Percentiles rank a stretch among this genome's conserved stretches.
These are phyloP conservation scores for Myxozyma monticola DNA, from an alignment of 805 yeast genomes.

Conservation along the genomic window DNA sequence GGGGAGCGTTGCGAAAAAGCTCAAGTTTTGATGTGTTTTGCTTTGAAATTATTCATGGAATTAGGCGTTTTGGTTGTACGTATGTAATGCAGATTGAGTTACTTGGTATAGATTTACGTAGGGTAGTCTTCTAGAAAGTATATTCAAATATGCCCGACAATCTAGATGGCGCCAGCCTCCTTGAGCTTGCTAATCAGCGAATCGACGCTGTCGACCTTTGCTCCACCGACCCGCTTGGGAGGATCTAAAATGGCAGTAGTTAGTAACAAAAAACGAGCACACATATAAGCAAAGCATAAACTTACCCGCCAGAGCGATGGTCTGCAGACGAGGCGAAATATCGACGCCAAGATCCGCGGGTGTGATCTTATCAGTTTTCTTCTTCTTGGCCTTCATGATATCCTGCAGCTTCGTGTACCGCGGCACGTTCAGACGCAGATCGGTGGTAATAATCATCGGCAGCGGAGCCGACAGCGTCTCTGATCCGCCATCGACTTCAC, in stretches of 20 bases:
- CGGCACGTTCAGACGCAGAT: slow-evolving; percentile 90
- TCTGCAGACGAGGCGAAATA: slow-evolving; percentile 61
- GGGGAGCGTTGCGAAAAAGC: slow-evolving; percentile 10
- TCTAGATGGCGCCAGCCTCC: slow-evolving; percentile 65
- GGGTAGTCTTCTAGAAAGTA: background rate
- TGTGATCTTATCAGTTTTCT: slow-evolving; percentile 72
- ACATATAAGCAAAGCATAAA: background rate
- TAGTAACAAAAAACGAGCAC: background rate
- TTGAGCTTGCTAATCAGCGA: slow-evolving; percentile 78
- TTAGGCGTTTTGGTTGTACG: background rate
- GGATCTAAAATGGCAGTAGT: slow-evolving; percentile 55
- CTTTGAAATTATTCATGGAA: background rate
- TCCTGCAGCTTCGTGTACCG: slow-evolving; percentile 95
- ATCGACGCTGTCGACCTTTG: slow-evolving; percentile 76
- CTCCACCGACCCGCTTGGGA: slow-evolving; percentile 75
- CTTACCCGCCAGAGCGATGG: slow-evolving; percentile 57
- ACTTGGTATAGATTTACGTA: too few relatives aligned
- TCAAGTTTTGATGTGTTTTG: slow-evolving; percentile 2
- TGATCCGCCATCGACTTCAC: slow-evolving; percentile 95
- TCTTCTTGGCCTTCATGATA: slow-evolving; percentile 97
- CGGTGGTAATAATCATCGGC: slow-evolving; percentile 89
- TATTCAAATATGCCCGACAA: background rate
- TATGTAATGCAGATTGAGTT: too few relatives aligned
- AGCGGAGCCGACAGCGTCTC: slow-evolving; percentile 74
- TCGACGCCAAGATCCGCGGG: slow-evolving; percentile 72